phyloP scores from a whole-genome alignment of 2,329 filamentous ascomycete genomes.

The Trichophyton verrucosum region DNA sequence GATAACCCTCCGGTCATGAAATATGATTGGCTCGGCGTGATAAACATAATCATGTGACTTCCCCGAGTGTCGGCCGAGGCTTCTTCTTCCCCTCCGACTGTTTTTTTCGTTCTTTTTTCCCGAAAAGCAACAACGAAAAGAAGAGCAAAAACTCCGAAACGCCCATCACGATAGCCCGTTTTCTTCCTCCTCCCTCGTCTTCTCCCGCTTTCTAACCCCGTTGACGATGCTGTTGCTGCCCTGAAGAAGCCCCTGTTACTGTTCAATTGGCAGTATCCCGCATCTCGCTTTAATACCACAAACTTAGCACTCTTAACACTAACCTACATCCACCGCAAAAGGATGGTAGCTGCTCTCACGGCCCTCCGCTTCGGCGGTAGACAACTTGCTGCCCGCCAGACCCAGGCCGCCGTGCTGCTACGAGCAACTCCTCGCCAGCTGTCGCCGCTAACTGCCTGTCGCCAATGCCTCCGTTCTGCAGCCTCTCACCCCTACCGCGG shows the following conservation, averaged over 20 bases:
- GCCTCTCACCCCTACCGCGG: conserved; percentile 13
- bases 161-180: background rate
- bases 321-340: background rate
- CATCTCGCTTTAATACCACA: background rate
- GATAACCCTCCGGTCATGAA: no score
- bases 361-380: conserved; percentile 13
- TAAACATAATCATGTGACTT: background rate
- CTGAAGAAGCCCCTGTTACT: background rate
- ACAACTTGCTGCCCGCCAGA: conserved; percentile 7
- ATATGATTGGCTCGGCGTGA: background rate
- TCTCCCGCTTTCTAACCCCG: background rate
- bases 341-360: conserved; percentile 12
- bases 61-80: conserved; percentile 6
- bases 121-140: background rate
- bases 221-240: background rate
- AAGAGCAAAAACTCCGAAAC: background rate
- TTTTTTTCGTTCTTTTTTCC: background rate
- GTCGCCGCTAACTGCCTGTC: conserved; percentile 21
- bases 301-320: background rate
- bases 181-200: background rate
- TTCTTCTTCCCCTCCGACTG: background rate
- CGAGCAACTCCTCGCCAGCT: conserved; percentile 11
- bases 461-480: conserved; percentile 20
- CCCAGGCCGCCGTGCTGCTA: conserved; percentile 3
- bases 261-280: background rate